These are phyloP conservation scores for Mortierella sp. DNA, from an alignment of 371 early-diverging fungal genomes.

Conservation along the genomic window DNA sequence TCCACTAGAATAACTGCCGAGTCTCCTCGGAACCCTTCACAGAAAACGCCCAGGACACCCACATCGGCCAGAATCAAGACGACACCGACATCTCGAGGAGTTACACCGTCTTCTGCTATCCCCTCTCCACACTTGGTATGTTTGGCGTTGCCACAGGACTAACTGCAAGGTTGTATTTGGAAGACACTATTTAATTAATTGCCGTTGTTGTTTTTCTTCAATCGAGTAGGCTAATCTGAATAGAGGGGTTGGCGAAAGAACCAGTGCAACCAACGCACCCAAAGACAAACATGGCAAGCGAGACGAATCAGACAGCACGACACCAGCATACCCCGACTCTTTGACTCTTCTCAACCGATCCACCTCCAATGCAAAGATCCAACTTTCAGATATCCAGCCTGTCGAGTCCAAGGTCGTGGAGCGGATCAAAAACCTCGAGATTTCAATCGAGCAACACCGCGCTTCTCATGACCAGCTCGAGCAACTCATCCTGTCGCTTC, in stretches of 20 bases:
- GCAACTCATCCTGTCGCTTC: neutral
- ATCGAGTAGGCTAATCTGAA: neutral
- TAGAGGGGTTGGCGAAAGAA: neutral
- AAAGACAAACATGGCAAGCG: neutral
- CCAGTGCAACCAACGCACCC: slow-evolving; percentile 6
- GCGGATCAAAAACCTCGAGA: slow-evolving; percentile 43
- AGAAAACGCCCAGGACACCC: slow-evolving; percentile 22
- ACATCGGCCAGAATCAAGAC: neutral
- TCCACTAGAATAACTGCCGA: neutral
- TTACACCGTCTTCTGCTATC: neutral
- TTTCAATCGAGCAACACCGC: slow-evolving; percentile 36
- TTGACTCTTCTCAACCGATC: slow-evolving; percentile 10
- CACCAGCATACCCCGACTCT: slow-evolving; percentile 35
- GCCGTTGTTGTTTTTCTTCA: neutral
- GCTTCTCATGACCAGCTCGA: slow-evolving; percentile 16
- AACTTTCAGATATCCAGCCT: slow-evolving; percentile 38
- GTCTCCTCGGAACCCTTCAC: slow-evolving; percentile 4
- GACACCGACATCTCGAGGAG: slow-evolving; percentile 7
- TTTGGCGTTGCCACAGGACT: neutral
- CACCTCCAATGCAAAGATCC: slow-evolving; percentile 20
- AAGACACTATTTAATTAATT: neutral
- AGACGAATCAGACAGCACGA: slow-evolving; percentile 29
- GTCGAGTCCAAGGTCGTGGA: slow-evolving; percentile 23
- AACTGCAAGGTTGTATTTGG: neutral
- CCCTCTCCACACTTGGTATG: slow-evolving; percentile 8